Base-by-base conservation (phyloP, 768 basidiomycete species). In the Asterophora lycoperdoides region DNA sequence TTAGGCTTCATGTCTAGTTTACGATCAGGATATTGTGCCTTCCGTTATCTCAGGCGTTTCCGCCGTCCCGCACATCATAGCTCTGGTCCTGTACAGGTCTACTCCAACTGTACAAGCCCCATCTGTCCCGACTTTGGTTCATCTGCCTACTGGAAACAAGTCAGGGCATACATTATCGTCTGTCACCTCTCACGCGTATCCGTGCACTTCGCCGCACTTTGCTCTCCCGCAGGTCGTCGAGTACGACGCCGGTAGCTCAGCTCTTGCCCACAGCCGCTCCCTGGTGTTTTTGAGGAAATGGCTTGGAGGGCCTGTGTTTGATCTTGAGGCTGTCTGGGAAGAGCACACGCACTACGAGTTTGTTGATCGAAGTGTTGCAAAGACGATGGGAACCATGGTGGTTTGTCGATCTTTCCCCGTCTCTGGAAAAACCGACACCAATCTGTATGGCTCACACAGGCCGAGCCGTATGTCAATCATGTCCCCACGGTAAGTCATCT, bases 271-370 rank as follows among this genome's bases (percentile, higher is more conserved):
- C 44, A 74, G 66, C 34, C 70, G 76, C 30, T 68, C 73, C 10
- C 63, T 77, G 13, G 69, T 69, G 14, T 77, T 78, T 53, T 56
- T 78, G 18, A 68, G 69, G 45, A 72, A 73, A 49, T 57, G 65
- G 41, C 60, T 78, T 2, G 73, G 69, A 29, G 79, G 79, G 0
- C 80, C 79, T 9, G 58, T 67, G 19, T 82, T 82, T 44, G 77
- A 80, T 57, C 63, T 80, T 1, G 80, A 80, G 56, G 73, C 70
- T n/a, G 75, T 81, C 29, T 82, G 80, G 80, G 78, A 81, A 9
- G 77, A 79, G 49, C 80, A 82, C 51, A 73, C 71, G 1, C 71
- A 69, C 48, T 80, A 73, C 52, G 80, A 82, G 59, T 82, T 82
- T 52, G 70, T 69, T 42, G 64, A 63, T 11, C 60, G 75, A 40